Base-by-base conservation (phyloP, 129 eudicot species). In the Flaveria bidentis region DNA sequence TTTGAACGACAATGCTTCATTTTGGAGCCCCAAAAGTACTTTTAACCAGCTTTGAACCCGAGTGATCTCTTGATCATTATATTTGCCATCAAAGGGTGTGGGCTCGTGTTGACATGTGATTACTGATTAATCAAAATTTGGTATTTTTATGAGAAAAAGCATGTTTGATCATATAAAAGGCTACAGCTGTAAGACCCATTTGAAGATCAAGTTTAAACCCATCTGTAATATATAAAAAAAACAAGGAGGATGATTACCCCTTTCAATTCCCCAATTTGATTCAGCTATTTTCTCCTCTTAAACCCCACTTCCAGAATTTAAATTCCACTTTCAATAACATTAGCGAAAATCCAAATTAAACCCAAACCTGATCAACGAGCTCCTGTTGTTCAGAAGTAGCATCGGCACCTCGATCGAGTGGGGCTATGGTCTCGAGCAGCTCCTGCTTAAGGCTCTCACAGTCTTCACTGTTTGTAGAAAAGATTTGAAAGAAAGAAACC, bases 381-480 rank as follows among this genome's bases (percentile, higher is more conserved):
- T 85, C 79, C 80, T 77, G 96, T 56, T 90, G 93, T 68, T 88
- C 83, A 68, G 91, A 85, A 30, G 92, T 83, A 69, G 97, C 98
- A 39, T 90, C 90, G 16, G 98, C 96, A 0, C 98, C 97, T 11
- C 98, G 90, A 81, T 93, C 96, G 61, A 93, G 96, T 20, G 93
- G 86, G 2, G 81, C 80, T 68, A 93, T 85, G 75, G 83, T 82
- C 50, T 88, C 84, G 30, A 93, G 84, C 36, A 93, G 96, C 90
- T 88, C 92, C 44, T 78, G 76, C 70, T 93, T 90, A 66, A 93
- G 83, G 79, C 86, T 51, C 67, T 65, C 81, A 11, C 83, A 71
- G 33, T 83, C 86, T 44, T 85, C 87, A 20, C 49, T 70, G 45
- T 78, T 86, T 52, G 78, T 82, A 61, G 88, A 73, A 78, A 92